Conservation (phyloP, 2,329 filamentous ascomycete genomes). For the Calonectria pseudoturangicola region DNA sequence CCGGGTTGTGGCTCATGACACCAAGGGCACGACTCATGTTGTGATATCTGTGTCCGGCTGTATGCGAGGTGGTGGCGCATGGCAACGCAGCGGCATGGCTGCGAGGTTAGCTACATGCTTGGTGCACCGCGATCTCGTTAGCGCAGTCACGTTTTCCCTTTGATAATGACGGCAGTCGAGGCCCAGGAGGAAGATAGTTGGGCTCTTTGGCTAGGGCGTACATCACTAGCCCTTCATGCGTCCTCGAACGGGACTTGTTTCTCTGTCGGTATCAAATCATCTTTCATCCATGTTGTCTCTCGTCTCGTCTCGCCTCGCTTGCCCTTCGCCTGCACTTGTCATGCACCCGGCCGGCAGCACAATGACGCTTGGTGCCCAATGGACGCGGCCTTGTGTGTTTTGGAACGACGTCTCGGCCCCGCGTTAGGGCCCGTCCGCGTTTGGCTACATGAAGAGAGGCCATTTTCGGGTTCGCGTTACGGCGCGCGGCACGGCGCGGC, state of each 20-base stretch:
- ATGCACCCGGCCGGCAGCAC: slow-evolving; percentile 13
- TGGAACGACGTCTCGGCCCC: background rate
- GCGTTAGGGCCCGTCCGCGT: slow-evolving; percentile 14
- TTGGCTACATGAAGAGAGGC: slow-evolving; percentile 3
- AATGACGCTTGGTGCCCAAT: slow-evolving; percentile 30
- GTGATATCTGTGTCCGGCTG: slow-evolving; percentile 25
- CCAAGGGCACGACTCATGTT: slow-evolving; percentile 26
- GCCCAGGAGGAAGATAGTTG: background rate
- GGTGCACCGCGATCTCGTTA: slow-evolving; percentile 6
- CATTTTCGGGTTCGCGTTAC: slow-evolving; percentile 21
- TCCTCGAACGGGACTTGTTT: background rate
- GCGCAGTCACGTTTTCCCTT: background rate
- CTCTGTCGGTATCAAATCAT: slow-evolving; percentile 27
- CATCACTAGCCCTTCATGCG: slow-evolving; percentile 11
- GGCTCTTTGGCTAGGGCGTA: slow-evolving; percentile 15
- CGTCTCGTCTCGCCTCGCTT: slow-evolving; percentile 10
- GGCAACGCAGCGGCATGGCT: slow-evolving; percentile 24
- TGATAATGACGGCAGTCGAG: slow-evolving; percentile 1
- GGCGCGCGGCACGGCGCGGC: slow-evolving; percentile 33
- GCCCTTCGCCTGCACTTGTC: background rate
- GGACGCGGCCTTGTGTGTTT: slow-evolving; percentile 20
- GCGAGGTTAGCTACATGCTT: slow-evolving; percentile 18
- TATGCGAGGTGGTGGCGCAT: slow-evolving; percentile 38
- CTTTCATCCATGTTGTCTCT: slow-evolving; percentile 25
- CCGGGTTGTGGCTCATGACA: slow-evolving; percentile 18